Conservation (phyloP, 306 rosid species). For the Acacia confusa region DNA sequence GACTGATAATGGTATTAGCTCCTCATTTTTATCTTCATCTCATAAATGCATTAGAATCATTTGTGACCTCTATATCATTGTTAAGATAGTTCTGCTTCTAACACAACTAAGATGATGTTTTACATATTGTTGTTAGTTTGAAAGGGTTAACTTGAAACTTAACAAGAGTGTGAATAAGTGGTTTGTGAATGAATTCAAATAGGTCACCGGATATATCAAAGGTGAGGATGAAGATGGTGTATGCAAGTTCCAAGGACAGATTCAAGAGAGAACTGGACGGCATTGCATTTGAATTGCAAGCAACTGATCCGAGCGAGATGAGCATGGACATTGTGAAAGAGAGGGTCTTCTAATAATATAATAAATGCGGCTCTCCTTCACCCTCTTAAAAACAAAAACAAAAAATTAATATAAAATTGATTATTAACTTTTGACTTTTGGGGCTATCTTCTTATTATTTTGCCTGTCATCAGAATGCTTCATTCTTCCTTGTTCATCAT, state of each 20-base stretch:
- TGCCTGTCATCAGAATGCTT: constrained; percentile 24
- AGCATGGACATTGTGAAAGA: constrained; percentile 82
- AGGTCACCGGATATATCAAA: constrained; percentile 80
- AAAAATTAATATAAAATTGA: not conserved
- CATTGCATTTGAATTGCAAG: constrained; percentile 81
- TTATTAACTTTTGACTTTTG: constrained; percentile 21
- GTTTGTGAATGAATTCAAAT: not conserved
- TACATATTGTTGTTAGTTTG: not conserved
- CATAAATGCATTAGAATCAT: not conserved
- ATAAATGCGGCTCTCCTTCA: constrained; percentile 25
- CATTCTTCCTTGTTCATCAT: constrained; percentile 21
- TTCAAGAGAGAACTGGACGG: constrained; percentile 92
- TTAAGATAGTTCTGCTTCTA: no score
- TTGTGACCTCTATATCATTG: not conserved
- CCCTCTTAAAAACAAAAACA: not conserved
- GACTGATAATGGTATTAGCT: no score
- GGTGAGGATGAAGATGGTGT: constrained; percentile 96
- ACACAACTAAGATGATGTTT: not conserved
- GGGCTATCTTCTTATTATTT: constrained; percentile 31
- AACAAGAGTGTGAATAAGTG: no score
- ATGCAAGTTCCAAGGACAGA: constrained; percentile 93
- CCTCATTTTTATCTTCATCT: not conserved
- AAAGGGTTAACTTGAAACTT: no score
- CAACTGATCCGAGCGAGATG: constrained; percentile 96
- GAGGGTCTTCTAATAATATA: constrained; percentile 44